These are phyloP conservation scores for Sugiyamaella americana DNA, from an alignment of 805 yeast genomes.

Conservation along the genomic window DNA sequence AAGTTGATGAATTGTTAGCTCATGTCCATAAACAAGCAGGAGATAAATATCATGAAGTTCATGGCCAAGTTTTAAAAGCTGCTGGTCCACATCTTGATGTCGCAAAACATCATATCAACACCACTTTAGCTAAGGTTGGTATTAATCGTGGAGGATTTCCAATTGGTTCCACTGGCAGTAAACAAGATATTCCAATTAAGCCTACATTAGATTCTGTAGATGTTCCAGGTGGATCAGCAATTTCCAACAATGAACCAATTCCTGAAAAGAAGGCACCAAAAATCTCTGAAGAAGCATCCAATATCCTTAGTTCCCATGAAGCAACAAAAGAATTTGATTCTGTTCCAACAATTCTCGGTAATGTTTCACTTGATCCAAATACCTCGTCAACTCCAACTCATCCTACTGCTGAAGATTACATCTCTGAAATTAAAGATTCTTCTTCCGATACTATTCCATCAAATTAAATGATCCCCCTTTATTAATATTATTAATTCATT, in stretches of 20 bases:
- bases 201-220: slow-evolving; percentile 20
- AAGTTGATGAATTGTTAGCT: slow-evolving; percentile 52
- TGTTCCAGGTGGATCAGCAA: slow-evolving; percentile 11
- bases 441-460: too few relatives aligned
- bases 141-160: slow-evolving; percentile 34
- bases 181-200: slow-evolving; percentile 19
- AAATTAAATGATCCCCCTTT: too few relatives aligned
- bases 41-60: slow-evolving; percentile 21
- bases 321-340: slow-evolving; percentile 23
- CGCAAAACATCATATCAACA: slow-evolving; percentile 24
- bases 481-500: too few relatives aligned
- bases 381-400: neutral
- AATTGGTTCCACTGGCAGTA: slow-evolving; percentile 14
- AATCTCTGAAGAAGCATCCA: slow-evolving; percentile 11
- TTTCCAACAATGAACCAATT: neutral
- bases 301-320: slow-evolving; percentile 15
- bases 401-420: neutral
- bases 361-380: slow-evolving; percentile 18
- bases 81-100: slow-evolving; percentile 34
- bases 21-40: slow-evolving; percentile 23
- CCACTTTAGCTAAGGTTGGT: slow-evolving; percentile 24
- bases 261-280: slow-evolving; percentile 6
- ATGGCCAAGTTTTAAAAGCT: slow-evolving; percentile 24
- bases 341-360: slow-evolving; percentile 32
- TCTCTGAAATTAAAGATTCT: neutral